A percentile compares a stretch with the other conserved stretches of the same genome.
Conservation (phyloP, 495 filamentous ascomycete genomes). For the Rusavskia elegans region DNA sequence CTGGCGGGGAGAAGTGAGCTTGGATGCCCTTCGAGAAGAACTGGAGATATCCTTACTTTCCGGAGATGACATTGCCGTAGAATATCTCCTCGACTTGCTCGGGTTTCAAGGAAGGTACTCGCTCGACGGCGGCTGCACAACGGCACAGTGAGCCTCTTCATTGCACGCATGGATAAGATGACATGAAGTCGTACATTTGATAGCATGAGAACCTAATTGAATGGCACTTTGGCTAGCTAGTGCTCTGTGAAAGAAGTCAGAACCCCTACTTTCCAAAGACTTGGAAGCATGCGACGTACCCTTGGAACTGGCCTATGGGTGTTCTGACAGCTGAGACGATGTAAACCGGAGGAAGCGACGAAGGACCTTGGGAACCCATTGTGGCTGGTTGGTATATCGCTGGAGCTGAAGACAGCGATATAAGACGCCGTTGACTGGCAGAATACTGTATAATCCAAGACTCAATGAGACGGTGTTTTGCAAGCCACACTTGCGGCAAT, state of each 20-base stretch:
- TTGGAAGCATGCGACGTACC: slow-evolving; percentile 35
- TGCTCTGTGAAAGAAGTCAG: slow-evolving; percentile 35
- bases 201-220: slow-evolving; percentile 78
- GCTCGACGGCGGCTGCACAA: slow-evolving; percentile 59
- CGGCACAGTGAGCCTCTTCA: slow-evolving; percentile 6
- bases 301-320: slow-evolving; percentile 82
- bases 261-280: slow-evolving; percentile 3
- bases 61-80: slow-evolving; percentile 94
- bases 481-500: too few relatives aligned
- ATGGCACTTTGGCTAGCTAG: slow-evolving; percentile 72
- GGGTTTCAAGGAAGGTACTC: slow-evolving; percentile 69
- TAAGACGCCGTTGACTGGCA: background rate
- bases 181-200: slow-evolving; percentile 50
- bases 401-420: background rate
- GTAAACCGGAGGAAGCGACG: slow-evolving; percentile 68
- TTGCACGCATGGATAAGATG: background rate
- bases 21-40: background rate
- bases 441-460: background rate
- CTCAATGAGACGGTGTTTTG: background rate
- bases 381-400: background rate
- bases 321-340: slow-evolving; percentile 87
- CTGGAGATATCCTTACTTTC: slow-evolving; percentile 45
- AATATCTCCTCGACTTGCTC: slow-evolving; percentile 87
- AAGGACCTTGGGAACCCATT: slow-evolving; percentile 5
- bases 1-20: slow-evolving; percentile 27